Percentiles rank a stretch among this genome's conserved stretches.
phyloP scores from a whole-genome alignment of 192 early-diverging fungal genomes.

The Coemansia sp. region DNA sequence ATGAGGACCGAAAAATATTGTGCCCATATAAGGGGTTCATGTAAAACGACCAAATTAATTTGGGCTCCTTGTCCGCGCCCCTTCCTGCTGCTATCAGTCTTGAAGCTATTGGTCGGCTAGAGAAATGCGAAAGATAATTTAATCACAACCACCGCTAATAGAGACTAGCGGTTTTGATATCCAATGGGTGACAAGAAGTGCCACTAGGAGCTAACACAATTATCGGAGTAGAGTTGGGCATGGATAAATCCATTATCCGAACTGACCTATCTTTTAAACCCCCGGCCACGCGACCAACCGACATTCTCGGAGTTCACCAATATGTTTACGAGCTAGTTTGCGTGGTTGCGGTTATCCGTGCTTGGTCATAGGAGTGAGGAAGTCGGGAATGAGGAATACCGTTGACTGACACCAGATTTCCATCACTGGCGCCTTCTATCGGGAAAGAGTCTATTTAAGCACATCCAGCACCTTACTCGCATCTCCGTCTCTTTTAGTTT shows the following conservation, averaged over 20 bases:
- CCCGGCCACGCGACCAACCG: not conserved
- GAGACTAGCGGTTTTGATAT: no score
- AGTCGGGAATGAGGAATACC: not conserved
- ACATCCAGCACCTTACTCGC: not conserved
- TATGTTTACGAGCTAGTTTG: not conserved
- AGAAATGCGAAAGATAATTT: no score
- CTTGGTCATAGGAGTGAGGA: not conserved
- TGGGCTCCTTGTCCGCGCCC: not conserved
- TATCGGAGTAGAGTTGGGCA: not conserved
- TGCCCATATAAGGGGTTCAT: not conserved
- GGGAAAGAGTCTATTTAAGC: not conserved
- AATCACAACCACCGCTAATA: no score
- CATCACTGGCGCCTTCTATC: not conserved
- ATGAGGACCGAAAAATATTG: not conserved
- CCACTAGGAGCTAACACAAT: not conserved
- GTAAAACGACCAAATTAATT: not conserved
- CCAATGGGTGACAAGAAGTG: no score
- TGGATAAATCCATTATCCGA: not conserved
- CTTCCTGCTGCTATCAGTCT: not conserved
- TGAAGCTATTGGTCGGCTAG: no score
- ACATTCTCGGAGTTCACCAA: not conserved
- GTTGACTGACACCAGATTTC: not conserved
- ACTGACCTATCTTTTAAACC: not conserved
- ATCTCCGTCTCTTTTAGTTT: not conserved
- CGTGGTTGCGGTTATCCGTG: constrained; percentile 2